These are phyloP conservation scores for Prunella vulgaris DNA, from an alignment of 257 asterid species.

Conservation along the genomic window DNA sequence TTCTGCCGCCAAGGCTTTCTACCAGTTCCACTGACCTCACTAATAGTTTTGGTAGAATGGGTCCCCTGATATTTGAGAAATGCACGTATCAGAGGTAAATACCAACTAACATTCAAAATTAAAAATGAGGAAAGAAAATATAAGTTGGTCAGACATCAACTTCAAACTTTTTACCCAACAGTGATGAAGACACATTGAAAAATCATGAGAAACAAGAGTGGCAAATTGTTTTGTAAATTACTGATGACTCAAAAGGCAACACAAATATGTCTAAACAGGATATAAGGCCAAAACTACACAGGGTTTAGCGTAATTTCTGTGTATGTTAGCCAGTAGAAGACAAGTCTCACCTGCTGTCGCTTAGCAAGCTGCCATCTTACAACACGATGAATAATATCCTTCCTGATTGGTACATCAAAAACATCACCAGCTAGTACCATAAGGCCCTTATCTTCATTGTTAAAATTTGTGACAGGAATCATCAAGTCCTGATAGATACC, in stretches of 20 bases:
- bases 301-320: not conserved
- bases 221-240: not conserved
- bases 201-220: not conserved
- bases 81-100: not conserved
- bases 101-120: not conserved
- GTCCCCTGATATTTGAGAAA: constrained; percentile 55
- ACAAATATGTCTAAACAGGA: not conserved
- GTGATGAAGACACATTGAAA: not conserved
- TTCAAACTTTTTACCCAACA: not conserved
- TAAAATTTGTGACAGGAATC: constrained; percentile 71
- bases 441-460: constrained; percentile 74
- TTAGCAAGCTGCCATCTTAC: constrained; percentile 99
- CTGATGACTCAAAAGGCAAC: not conserved
- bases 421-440: constrained; percentile 91
- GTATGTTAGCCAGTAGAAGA: not conserved
- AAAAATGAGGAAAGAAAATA: not conserved
- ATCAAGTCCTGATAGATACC: constrained; percentile 80
- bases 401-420: constrained; percentile 85
- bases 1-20: constrained; percentile 86
- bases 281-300: not conserved
- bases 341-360: constrained; percentile 61
- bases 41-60: constrained; percentile 84
- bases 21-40: constrained; percentile 98
- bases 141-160: not conserved
- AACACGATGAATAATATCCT: constrained; percentile 91